Evolutionary conservation across 2,329 filamentous ascomycete species (phyloP).

Genomic region (Colletotrichum musae): DNA sequence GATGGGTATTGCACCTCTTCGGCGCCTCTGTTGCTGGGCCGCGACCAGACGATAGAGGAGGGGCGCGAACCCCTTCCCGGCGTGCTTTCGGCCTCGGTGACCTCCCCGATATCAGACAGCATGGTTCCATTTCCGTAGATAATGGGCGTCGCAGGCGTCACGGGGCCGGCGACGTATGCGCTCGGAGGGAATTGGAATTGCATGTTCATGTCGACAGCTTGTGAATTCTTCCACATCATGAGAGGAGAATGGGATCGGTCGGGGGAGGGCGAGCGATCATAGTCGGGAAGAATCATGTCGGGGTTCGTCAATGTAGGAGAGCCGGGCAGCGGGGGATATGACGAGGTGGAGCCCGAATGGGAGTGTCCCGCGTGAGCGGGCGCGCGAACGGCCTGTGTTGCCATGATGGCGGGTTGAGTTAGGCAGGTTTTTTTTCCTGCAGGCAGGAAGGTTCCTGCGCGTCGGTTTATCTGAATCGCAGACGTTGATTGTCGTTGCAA

Average conservation of each 20-base stretch:
- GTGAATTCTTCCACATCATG: constrained; percentile 66
- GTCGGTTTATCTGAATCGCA: constrained; percentile 15
- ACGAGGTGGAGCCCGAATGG: constrained; percentile 45
- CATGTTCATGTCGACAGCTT: constrained; percentile 53
- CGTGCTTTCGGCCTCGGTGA: constrained; percentile 68
- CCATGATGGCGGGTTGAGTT: constrained; percentile 46
- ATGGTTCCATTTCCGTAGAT: constrained; percentile 80
- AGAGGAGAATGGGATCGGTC: constrained; percentile 66
- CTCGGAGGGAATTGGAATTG: constrained; percentile 59
- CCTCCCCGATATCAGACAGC: constrained; percentile 75
- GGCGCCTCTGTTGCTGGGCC: constrained; percentile 50
- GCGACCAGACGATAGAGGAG: constrained; percentile 31
- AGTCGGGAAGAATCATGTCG: constrained; percentile 92
- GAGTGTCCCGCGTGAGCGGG: constrained; percentile 37
- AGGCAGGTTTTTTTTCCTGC: constrained; percentile 15
- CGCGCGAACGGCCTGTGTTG: constrained; percentile 46
- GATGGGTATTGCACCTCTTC: constrained; percentile 51
- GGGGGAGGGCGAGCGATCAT: constrained; percentile 69
- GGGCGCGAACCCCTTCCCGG: constrained; percentile 57
- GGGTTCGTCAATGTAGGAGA: constrained; percentile 94
- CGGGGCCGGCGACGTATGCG: constrained; percentile 58
- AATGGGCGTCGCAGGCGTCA: constrained; percentile 72
- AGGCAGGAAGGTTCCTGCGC: constrained; percentile 18
- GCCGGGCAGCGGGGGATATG: constrained; percentile 69
- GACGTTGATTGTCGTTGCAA: constrained; percentile 37